Base-by-base conservation (phyloP, 2,329 filamentous ascomycete genomes). In the Arthrobotrys conoides region DNA sequence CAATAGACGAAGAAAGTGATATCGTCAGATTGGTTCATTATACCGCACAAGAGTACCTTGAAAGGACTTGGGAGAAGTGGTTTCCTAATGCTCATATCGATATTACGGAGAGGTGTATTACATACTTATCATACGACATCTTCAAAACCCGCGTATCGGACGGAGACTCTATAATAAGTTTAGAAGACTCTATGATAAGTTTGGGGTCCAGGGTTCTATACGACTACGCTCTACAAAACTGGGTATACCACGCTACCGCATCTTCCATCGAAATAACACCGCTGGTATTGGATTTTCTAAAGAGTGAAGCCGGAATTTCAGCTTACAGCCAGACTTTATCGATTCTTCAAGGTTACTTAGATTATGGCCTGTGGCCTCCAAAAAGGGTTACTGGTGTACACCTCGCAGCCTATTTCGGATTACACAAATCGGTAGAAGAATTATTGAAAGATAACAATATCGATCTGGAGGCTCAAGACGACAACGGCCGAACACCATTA, bases 1-100 rank as follows among this genome's bases (percentile, higher is more conserved):
- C 73, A 16, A 67, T 83, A 5, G 82, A 83, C 66, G 64, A 81
- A 33, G 76, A 81, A 55, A 83, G 79, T 33, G 38, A 73, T 5
- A 81, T 80, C 20, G 80, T 83, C 12, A 79, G 81, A 1, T 80
- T 83, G 49, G 82, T 83, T 9, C 82, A 83, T 59, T 82, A 82
- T 51, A 83, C 83, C 5, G 80, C 81, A 10, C 81, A 83, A 65
- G 81, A 83, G 76, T 84, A 82, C 63, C 80, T 84, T n/a, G 24
- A 66, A 9, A 22, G 41, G 20, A 59, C 22, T 1, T 49, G 48
- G 36, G 12, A 22, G 5, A 46, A 16, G 0, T 67, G 30, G 51
- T 67, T 73, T 41, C 61, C 61, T 20, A 27, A 59, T n/a, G 48
- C 22, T 3, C 55, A 73, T 9, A 24, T n/a, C 9, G 16, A 59